Evolutionary conservation across 129 eudicot genomes (phyloP), one percentile per base, ranked within the genome.

Genomic region (Artemisia tridentata): DNA sequence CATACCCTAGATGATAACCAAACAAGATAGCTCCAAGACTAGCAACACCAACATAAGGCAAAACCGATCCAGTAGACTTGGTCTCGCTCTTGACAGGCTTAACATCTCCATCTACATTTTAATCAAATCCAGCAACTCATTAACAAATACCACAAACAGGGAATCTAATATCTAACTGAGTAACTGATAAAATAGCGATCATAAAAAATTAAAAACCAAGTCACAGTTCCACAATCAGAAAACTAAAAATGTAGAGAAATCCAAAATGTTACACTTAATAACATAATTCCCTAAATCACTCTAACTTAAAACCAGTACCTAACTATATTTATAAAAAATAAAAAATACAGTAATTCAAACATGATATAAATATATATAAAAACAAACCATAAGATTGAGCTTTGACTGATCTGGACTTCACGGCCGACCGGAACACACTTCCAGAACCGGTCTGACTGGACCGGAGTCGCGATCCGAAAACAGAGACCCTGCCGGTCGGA

Each of bases 1-100:
- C 0, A 12, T 88, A 92, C 98, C 98, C 98, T 61, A 92, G 86
- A 80, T 92, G 96, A 78, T 92, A 92, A 66, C 98, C 98, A 69
- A 92, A 92, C 66, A 92, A 75, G 71, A 92, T 83, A 59, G 98
- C 98, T 55, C 98, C 98, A 75, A 92, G 34, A 81, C 98, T 88
- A 72, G 98, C 98, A 69, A 88, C 91, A 62, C 89, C 95, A 75
- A 92, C 98, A 78, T 92, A 92, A 20, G 98, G 98, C 77, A 88
- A 73, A 69, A 92, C 98, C 5, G 93, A 68, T 77, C 82, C 88
- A 74, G 96, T 71, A 60, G 96, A 88, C 64, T 80, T 86, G 11
- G 82, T 80, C 50, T 80, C 82, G 58, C 65, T 31, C 80, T 82
- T 83, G 60, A 68, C 61, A 17, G 89, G 88, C 67, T 74, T 48